phyloP scores from a whole-genome alignment of 164 flowering plant species.

The Cinnamomum micranthum region DNA sequence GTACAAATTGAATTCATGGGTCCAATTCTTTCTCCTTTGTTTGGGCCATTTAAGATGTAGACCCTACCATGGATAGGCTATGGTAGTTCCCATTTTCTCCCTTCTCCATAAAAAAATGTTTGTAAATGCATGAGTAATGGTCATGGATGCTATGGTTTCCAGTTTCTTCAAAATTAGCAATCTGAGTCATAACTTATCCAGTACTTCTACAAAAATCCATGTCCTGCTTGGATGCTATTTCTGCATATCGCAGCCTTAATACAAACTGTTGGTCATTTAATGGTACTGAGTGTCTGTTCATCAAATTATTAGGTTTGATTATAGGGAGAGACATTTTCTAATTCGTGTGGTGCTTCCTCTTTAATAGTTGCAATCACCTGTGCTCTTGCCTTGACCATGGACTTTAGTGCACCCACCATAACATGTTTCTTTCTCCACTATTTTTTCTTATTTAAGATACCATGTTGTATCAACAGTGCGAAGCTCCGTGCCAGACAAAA shows the following conservation, averaged over 20 bases:
- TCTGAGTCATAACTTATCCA: no score
- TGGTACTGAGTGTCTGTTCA: background rate
- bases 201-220: no score
- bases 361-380: background rate
- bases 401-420: background rate
- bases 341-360: background rate
- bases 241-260: no score
- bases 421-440: background rate
- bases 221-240: no score
- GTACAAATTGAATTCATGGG: background rate
- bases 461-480: constrained; percentile 35
- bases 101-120: background rate
- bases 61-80: background rate
- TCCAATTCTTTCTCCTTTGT: background rate
- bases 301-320: background rate
- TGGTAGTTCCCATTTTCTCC: no score
- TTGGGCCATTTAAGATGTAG: background rate
- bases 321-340: background rate
- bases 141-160: background rate
- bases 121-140: background rate
- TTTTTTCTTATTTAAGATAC: background rate
- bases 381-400: background rate
- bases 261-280: background rate
- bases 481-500: constrained; percentile 90
- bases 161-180: no score